Conservation (phyloP, 441 rosid species). For the Adansonia rubrostipa region DNA sequence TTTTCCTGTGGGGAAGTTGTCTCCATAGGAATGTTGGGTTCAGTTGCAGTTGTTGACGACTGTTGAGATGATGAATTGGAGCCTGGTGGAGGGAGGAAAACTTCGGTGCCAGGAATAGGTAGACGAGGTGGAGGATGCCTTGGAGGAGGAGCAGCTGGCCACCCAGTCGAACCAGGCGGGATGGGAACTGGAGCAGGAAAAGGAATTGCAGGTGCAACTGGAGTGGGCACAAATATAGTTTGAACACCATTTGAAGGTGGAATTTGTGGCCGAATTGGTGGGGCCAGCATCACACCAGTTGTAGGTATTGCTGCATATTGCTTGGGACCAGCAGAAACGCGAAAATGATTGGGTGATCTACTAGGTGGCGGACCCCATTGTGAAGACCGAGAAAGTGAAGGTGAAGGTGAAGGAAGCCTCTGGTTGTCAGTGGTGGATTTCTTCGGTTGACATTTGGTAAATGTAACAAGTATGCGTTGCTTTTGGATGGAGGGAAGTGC, state of each 20-base stretch:
- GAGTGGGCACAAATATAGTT: constrained; percentile 49
- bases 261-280: constrained; percentile 59
- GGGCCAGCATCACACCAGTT: constrained; percentile 60
- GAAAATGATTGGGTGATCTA: constrained; percentile 56
- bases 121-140: constrained; percentile 64
- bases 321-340: constrained; percentile 58
- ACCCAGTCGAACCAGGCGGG: constrained; percentile 61
- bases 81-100: constrained; percentile 82
- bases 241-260: constrained; percentile 60
- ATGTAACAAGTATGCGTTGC: constrained; percentile 79
- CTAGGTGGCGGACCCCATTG: constrained; percentile 67
- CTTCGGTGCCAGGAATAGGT: constrained; percentile 84
- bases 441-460: constrained; percentile 63
- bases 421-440: constrained; percentile 47
- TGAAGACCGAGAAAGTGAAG: constrained; percentile 38
- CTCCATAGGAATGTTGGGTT: constrained; percentile 31
- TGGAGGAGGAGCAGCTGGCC: constrained; percentile 59
- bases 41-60: constrained; percentile 31
- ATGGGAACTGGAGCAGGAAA: constrained; percentile 62
- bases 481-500: constrained; percentile 27
- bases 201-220: constrained; percentile 25
- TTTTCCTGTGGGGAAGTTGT: constrained; percentile 29
- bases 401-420: constrained; percentile 31
- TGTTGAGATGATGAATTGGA: constrained; percentile 45
- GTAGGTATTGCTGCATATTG: constrained; percentile 53